A percentile compares a stretch with the other conserved stretches of the same genome.
phyloP scores from a whole-genome alignment of 208 protist genomes.

The Acanthamoeba triangularis region DNA sequence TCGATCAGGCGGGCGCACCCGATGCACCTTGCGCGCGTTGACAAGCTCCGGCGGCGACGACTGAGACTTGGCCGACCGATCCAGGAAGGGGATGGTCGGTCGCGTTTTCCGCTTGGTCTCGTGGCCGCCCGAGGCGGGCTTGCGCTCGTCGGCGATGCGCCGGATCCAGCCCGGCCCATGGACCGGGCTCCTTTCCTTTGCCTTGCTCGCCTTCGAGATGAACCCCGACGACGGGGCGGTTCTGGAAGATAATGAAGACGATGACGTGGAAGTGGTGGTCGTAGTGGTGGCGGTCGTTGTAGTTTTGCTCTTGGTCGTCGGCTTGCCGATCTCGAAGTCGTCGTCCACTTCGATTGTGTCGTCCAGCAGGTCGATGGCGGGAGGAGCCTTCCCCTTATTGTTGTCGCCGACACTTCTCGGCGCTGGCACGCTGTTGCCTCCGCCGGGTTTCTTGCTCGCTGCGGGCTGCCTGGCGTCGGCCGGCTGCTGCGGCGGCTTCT shows the following conservation, averaged over 20 bases:
- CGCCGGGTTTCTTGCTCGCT: background rate
- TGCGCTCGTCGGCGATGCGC: background rate
- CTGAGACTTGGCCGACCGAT: background rate
- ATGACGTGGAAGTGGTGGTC: background rate
- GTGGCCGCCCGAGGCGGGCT: background rate
- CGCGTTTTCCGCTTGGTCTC: no score
- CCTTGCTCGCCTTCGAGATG: background rate
- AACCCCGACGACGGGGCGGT: background rate
- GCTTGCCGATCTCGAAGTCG: background rate
- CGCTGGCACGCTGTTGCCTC: background rate
- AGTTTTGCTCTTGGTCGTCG: background rate
- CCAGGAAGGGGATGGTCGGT: slow-evolving; percentile 13
- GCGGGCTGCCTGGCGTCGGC: background rate
- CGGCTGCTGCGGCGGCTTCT: background rate
- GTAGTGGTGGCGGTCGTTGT: background rate
- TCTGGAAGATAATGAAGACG: background rate
- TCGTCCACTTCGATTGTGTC: slow-evolving; percentile 37
- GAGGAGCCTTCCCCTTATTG: background rate
- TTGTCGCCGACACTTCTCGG: background rate
- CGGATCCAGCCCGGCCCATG: slow-evolving; percentile 1
- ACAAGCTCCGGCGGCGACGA: slow-evolving; percentile 14
- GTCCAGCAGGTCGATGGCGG: slow-evolving; percentile 32
- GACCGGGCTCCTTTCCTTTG: background rate
- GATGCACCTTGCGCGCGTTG: background rate
- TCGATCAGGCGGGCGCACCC: background rate